These are phyloP conservation scores for Poa pratensis DNA, from an alignment of 176 grass and related monocot genomes.

Conservation along the genomic window DNA sequence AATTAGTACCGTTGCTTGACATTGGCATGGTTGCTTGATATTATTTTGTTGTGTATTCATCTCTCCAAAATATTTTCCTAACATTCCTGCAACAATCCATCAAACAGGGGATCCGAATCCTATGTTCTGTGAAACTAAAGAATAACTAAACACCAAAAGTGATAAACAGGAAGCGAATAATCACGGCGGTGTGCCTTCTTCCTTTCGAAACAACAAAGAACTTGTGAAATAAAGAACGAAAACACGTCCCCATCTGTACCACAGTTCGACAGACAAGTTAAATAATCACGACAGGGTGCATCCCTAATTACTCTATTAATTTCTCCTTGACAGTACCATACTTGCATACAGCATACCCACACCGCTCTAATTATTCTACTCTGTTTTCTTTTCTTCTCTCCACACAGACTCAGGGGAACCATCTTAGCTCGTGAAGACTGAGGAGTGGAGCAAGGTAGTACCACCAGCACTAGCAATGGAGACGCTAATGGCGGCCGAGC, in stretches of 20 bases:
- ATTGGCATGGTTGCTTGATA: too few relatives aligned
- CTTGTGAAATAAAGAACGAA: constrained; percentile 26
- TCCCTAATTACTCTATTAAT: constrained; percentile 40
- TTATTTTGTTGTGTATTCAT: too few relatives aligned
- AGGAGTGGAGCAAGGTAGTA: constrained; percentile 10
- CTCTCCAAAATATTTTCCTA: neutral
- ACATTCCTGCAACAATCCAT: neutral
- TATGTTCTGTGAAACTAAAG: constrained; percentile 47
- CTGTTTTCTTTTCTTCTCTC: neutral
- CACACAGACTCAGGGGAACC: neutral
- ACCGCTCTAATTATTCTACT: constrained; percentile 2
- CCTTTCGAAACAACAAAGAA: constrained; percentile 39
- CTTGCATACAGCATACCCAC: constrained; percentile 1
- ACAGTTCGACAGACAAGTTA: neutral
- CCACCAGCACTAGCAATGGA: constrained; percentile 44
- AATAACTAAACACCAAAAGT: neutral
- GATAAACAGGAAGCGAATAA: constrained; percentile 4
- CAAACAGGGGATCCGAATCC: constrained; percentile 48
- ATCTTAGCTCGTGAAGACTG: constrained; percentile 8
- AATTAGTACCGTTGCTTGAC: too few relatives aligned
- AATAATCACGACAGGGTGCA: constrained; percentile 41
- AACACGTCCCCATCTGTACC: constrained; percentile 1
- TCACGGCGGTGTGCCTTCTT: constrained; percentile 35
- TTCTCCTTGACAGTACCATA: constrained; percentile 24
- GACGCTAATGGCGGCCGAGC: constrained; percentile 31